These are phyloP conservation scores for Myochromella boudieri DNA, from an alignment of 768 basidiomycete species.

Conservation along the genomic window DNA sequence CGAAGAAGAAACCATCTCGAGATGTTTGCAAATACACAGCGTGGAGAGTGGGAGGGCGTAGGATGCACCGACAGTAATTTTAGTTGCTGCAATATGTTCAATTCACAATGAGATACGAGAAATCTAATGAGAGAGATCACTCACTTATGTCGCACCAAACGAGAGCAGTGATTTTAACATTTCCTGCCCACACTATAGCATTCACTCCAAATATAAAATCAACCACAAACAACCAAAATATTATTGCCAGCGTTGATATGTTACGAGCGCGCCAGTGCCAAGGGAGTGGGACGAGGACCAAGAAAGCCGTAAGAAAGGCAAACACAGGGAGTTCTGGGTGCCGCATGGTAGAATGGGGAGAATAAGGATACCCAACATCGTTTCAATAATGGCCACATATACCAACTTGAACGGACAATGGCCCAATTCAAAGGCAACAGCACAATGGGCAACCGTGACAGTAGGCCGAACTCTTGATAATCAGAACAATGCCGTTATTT, in stretches of 20 bases:
- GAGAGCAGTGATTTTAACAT: slow-evolving; percentile 38
- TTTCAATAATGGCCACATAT: neutral
- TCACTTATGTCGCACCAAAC: slow-evolving; percentile 76
- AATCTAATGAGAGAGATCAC: neutral
- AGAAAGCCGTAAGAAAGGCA: slow-evolving; percentile 30
- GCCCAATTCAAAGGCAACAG: neutral
- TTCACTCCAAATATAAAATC: slow-evolving; percentile 56
- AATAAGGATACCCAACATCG: neutral
- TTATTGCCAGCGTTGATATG: slow-evolving; percentile 43
- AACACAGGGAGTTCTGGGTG: slow-evolving; percentile 26
- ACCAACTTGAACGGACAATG: neutral
- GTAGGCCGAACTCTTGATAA: neutral
- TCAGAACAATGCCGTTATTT: neutral
- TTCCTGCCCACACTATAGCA: slow-evolving; percentile 59
- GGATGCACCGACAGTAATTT: slow-evolving; percentile 17
- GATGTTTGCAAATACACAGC: slow-evolving; percentile 48
- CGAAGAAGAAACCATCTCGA: slow-evolving; percentile 16
- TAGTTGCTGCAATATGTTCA: neutral
- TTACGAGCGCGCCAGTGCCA: slow-evolving; percentile 39
- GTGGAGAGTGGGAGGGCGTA: slow-evolving; percentile 38
- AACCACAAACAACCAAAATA: slow-evolving; percentile 45
- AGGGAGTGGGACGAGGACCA: slow-evolving; percentile 34
- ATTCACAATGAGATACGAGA: neutral
- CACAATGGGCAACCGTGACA: neutral
- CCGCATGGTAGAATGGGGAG: neutral